Conservation (phyloP, 2,329 filamentous ascomycete species). For the Trichoderma afroharzianum region DNA sequence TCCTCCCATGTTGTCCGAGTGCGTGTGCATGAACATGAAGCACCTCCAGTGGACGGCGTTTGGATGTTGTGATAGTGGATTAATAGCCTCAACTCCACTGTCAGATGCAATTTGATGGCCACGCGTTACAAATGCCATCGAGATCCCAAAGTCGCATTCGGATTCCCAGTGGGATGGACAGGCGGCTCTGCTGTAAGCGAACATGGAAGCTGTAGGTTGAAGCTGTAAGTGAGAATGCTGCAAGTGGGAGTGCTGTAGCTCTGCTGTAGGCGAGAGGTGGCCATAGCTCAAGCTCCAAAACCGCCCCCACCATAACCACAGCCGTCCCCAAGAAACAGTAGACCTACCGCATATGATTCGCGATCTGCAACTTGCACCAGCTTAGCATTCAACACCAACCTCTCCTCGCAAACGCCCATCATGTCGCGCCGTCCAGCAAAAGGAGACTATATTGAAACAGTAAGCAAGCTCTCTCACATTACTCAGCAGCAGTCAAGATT, state of each 20-base stretch:
- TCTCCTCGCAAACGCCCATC: constrained; percentile 25
- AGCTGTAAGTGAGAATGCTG: no score
- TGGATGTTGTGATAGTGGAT: background rate
- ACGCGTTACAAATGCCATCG: background rate
- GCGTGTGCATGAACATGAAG: background rate
- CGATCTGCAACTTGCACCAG: background rate
- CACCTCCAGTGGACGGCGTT: no score
- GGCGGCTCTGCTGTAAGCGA: background rate
- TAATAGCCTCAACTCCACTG: background rate
- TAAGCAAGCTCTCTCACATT: constrained; percentile 37
- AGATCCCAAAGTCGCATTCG: background rate
- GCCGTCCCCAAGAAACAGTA: background rate
- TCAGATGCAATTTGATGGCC: background rate
- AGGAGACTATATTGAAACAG: constrained; percentile 96
- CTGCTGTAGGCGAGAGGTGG: background rate
- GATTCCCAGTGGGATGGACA: background rate
- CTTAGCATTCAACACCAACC: background rate
- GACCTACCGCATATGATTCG: background rate
- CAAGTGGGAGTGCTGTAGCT: no score
- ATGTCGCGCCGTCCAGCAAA: constrained; percentile 78
- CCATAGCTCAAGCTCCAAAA: constrained; percentile 12
- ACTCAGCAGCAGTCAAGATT: background rate
- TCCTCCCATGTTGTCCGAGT: background rate
- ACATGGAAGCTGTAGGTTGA: no score
- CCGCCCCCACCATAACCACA: background rate